These are phyloP conservation scores for Suillus clintonianus DNA, from an alignment of 768 basidiomycete species.

Conservation along the genomic window DNA sequence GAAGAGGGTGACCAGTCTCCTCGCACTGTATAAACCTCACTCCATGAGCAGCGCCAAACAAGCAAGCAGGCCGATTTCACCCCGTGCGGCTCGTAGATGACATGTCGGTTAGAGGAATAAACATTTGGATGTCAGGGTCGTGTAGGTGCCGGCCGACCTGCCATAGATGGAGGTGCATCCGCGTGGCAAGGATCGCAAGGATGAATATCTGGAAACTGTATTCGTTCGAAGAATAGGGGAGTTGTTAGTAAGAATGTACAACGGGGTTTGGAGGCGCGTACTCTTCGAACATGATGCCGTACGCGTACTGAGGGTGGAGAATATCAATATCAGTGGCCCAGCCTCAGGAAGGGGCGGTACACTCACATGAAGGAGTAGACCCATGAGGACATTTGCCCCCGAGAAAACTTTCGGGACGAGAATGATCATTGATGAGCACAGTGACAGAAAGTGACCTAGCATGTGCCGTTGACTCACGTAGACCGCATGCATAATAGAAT, in stretches of 20 bases:
- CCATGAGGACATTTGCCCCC: neutral
- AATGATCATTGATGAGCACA: neutral
- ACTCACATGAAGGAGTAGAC: neutral
- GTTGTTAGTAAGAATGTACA: too few species aligned
- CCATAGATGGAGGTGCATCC: conserved; percentile 5
- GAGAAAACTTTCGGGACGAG: neutral
- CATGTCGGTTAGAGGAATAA: neutral
- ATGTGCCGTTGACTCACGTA: neutral
- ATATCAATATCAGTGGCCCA: neutral
- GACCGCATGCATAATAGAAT: neutral
- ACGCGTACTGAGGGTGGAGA: neutral
- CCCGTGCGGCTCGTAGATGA: neutral
- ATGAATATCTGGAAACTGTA: conserved; percentile 1
- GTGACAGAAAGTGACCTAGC: neutral
- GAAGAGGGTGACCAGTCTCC: too few species aligned
- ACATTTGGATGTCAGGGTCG: neutral
- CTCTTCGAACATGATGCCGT: too few species aligned
- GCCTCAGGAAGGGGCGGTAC: neutral
- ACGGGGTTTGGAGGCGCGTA: too few species aligned
- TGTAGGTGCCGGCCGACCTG: neutral
- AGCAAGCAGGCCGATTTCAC: too few species aligned
- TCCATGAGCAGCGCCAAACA: too few species aligned
- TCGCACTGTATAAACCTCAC: too few species aligned
- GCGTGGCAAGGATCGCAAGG: neutral
- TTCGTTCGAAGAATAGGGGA: neutral